Evolutionary conservation across 2,329 filamentous ascomycete species (phyloP).

Genomic region (Blumeria hordei): DNA sequence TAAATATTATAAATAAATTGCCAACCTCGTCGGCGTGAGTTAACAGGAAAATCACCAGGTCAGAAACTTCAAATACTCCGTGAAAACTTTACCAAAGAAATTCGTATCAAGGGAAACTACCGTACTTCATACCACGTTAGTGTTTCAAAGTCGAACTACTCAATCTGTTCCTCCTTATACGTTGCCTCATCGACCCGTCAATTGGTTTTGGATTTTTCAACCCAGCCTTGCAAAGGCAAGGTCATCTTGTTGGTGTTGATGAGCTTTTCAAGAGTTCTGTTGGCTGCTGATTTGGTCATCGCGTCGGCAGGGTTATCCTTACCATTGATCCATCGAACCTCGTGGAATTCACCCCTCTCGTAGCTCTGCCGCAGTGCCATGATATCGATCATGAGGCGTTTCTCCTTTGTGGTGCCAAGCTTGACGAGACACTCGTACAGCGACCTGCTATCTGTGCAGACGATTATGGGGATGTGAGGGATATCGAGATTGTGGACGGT

Average conservation of each 20-base stretch:
- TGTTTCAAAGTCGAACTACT: too few relatives aligned
- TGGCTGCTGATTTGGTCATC: not conserved
- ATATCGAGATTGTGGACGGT: not conserved
- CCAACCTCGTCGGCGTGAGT: not conserved
- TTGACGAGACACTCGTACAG: conserved; percentile 4
- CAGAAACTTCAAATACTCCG: not conserved
- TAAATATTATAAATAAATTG: too few relatives aligned
- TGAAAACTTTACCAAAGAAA: not conserved
- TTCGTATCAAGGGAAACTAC: too few relatives aligned
- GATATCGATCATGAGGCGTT: not conserved
- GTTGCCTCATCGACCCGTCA: too few relatives aligned
- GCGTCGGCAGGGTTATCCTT: not conserved
- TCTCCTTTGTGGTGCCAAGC: conserved; percentile 3
- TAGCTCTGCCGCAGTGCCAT: conserved; percentile 1
- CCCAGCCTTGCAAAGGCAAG: not conserved
- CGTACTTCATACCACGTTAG: too few relatives aligned
- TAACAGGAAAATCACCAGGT: not conserved
- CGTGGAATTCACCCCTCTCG: not conserved
- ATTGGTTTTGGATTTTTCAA: not conserved
- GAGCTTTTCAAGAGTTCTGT: not conserved
- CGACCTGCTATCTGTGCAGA: conserved; percentile 2
- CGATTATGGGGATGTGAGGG: not conserved
- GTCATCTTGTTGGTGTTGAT: not conserved
- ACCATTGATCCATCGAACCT: not conserved
- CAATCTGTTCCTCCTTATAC: not conserved